These are phyloP conservation scores for Parastagonospora avenae DNA, from an alignment of 2,329 filamentous ascomycete genomes.

Conservation along the genomic window DNA sequence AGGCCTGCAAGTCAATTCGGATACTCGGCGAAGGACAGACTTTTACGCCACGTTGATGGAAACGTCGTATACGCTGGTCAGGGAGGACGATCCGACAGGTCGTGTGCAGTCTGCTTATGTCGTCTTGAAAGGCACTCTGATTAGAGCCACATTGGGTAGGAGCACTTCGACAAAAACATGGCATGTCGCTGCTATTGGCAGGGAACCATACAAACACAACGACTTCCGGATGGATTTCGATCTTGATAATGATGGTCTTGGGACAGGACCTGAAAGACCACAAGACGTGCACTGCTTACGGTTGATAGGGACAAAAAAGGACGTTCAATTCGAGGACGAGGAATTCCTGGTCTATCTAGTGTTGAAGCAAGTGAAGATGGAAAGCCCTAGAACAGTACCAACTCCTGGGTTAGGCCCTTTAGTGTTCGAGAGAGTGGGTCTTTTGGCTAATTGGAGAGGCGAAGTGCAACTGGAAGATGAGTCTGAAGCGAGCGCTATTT, in stretches of 20 bases:
- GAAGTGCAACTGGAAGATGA: background rate
- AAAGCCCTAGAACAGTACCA: background rate
- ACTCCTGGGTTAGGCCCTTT: background rate
- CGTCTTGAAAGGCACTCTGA: background rate
- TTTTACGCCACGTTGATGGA: background rate
- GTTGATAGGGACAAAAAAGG: background rate
- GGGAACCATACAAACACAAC: background rate
- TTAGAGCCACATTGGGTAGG: background rate
- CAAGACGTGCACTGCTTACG: constrained; percentile 1
- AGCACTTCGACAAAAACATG: background rate
- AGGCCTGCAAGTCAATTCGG: background rate
- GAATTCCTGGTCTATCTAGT: background rate
- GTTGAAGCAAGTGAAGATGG: background rate
- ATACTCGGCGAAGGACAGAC: background rate
- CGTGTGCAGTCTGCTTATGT: background rate
- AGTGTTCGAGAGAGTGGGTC: background rate
- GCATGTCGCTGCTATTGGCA: background rate
- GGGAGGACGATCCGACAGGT: background rate
- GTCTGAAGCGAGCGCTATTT: background rate
- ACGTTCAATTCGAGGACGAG: background rate
- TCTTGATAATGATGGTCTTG: background rate
- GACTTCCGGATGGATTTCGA: background rate
- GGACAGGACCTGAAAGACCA: background rate
- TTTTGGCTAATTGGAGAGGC: background rate
- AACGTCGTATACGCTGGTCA: background rate